Base-by-base conservation (phyloP, 208 protist species). In the Lotmaria passim region DNA sequence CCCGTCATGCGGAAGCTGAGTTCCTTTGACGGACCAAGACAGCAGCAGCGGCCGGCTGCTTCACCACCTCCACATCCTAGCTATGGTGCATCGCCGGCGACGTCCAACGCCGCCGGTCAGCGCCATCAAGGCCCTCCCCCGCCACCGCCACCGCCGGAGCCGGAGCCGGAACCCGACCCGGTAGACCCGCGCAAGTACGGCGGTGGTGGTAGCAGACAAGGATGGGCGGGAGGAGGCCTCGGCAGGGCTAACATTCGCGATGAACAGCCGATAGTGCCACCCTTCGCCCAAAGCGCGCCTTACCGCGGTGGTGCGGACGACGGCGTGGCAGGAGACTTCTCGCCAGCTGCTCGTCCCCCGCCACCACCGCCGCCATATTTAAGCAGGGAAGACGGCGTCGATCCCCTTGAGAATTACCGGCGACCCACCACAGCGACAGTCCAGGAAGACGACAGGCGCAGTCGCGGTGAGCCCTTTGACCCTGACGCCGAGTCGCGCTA, bases 1-100 rank as follows among this genome's bases (percentile, higher is more conserved):
- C 84, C 85, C 53, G 66, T 81, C 34, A 43, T 92, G 30, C 74
- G 69, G 1, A 63, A 58, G 17, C 66, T 89, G 34, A 64, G 63
- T 26, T 50, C 73, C 17, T 89, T 85, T 43, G 76, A 85, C 44
- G 52, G 34, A 26, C 33, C 55, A 3, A 33, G 7, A n/a, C 51
- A 47, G 38, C 52, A 19, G 23, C 38, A 53, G 4, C 48, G n/a
- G n/a, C 43, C 10, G 53, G 23, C 14, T 31, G 11, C 56, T 8
- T 17, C 46, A 2, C 34, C 26, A 28, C 48, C 28, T 0, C 38
- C 56, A 48, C 46, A 62, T n/a, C 57, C 55, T 3, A 5, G 4
- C 12, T 23, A 21, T 23, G 21, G 4, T 0, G n/a, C 11, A 19
- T 43, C 52, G 11, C n/a, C 30, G 2, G 12, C 47, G n/a, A 17